A percentile compares a stretch with the other conserved stretches of the same genome.
phyloP scores from a whole-genome alignment of 768 basidiomycete species.

The Fistulinella prunicolor region DNA sequence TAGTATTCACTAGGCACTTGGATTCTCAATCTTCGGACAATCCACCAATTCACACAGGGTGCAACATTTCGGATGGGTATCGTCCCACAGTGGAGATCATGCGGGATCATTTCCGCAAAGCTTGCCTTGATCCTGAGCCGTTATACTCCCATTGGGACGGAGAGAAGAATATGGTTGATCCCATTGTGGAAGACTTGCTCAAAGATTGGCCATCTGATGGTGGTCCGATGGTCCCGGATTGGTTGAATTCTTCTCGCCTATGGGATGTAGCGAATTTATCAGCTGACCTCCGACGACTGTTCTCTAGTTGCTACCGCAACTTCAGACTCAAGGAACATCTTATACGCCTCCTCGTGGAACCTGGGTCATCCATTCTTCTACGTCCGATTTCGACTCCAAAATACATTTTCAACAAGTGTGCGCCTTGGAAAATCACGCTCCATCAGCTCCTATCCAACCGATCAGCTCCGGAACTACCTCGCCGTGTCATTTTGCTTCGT shows the following conservation, averaged over 20 bases:
- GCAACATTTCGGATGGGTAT: conserved; percentile 11
- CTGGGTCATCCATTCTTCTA: background rate
- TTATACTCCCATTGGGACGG: no score
- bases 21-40: background rate
- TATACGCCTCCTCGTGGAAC: background rate
- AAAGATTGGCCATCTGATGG: conserved; percentile 11
- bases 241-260: no score
- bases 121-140: background rate
- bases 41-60: conserved; percentile 2
- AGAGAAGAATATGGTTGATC: no score
- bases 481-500: background rate
- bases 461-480: background rate
- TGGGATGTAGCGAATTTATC: conserved; percentile 1
- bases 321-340: conserved; percentile 3
- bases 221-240: no score
- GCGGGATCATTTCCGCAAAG: background rate
- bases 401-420: no score
- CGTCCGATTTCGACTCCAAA: no score
- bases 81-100: background rate
- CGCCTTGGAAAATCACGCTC: background rate
- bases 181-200: conserved; percentile 1
- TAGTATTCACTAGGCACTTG: conserved; percentile 19
- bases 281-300: background rate
- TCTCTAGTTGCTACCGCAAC: conserved; percentile 15
- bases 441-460: background rate